Evolutionary conservation across 495 filamentous ascomycete genomes (phyloP), one percentile per base, ranked within the genome.

Genomic region (Penicillium pulvis): DNA sequence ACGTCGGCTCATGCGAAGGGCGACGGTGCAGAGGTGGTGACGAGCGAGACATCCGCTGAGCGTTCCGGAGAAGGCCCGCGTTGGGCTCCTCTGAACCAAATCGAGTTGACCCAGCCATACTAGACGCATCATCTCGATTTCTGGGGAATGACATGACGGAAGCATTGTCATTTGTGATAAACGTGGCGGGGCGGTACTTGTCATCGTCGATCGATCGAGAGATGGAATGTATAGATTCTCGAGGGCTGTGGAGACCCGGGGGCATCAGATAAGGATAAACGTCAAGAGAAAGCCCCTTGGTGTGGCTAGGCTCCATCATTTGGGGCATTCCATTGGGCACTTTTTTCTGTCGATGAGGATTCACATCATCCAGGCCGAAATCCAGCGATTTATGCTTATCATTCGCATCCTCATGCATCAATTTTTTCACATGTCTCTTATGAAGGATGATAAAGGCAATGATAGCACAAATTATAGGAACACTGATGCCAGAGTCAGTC

Each of bases 311-410:
- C 45, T 65, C 59, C 56, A 64, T 59, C 65, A 66, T 68, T 11
- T 61, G 65, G 16, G 62, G 62, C 58, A 63, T 60, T 41, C 62
- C 62, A 35, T 52, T 45, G 71, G 57, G 47, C 7, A 16, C 50
- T 43, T 55, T 66, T 10, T 65, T 60, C 58, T 71, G 60, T 26
- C 61, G 62, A 14, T 59, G 54, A 20, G 67, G 59, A 17, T 78
- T 79, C 11, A 83, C 69, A 48, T 67, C 55, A 49, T 78, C 90
- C 71, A 97, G 73, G 30, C 94, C 94, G 70, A 98, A 98, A 71
- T 98, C 94, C 67, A 98, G 83, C 2, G 91, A 96, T 67, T 88
- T 95, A 71, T 95, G 90, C 63, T 90, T 89, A 69, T 97, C 93
- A 58, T 90, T 85, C 31, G 81, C 79, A 71, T 98, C 94, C 77